Evolutionary conservation across 768 basidiomycete genomes (phyloP), one percentile per base, ranked within the genome.

Genomic region (Kwoniella botswanensis): DNA sequence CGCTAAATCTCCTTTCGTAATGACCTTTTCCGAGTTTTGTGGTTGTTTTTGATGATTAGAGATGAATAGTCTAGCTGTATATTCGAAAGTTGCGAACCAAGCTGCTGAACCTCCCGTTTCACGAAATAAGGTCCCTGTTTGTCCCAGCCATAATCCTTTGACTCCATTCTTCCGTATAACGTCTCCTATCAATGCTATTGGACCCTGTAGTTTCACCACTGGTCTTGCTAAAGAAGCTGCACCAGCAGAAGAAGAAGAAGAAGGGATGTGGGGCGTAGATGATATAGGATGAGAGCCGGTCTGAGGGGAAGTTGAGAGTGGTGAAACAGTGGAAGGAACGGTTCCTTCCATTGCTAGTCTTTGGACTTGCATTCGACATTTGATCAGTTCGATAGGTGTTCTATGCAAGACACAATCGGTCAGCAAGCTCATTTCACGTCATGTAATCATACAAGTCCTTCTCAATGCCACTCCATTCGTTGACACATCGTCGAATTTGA

Each of bases 291-390:
- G 58, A 75, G 44, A 9, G 73, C 52, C 70, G n/a, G 73, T 56
- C 50, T 50, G 41, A 46, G 59, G 71, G 15, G 65, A 63, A 60
- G 63, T 15, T 35, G 65, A 26, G 35, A 60, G 15, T 4, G 65
- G 44, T 26, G 56, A 24, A 5, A 54, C 42, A 24, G 68, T n/a
- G 3, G 66, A 42, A 12, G 75, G 69, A 24, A 77, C 72, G 2
- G 74, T 70, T 9, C 75, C 78, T 74, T 84, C 82, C 3, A 81
- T 74, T 21, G 87, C 84, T 22, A 96, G 88, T 88, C 93, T 91
- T 80, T 96, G 94, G 2, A 97, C 95, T 83, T 97, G 95, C 94
- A 98, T 96, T 83, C 93, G 93, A 86, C 94, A 97, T 84, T 98
- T 97, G 69, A 98, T 89, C 60, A 97, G 90, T 78, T 97, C 95